These are phyloP conservation scores for Eucalyptus paniculata DNA, from an alignment of 345 rosid species.

Conservation along the genomic window DNA sequence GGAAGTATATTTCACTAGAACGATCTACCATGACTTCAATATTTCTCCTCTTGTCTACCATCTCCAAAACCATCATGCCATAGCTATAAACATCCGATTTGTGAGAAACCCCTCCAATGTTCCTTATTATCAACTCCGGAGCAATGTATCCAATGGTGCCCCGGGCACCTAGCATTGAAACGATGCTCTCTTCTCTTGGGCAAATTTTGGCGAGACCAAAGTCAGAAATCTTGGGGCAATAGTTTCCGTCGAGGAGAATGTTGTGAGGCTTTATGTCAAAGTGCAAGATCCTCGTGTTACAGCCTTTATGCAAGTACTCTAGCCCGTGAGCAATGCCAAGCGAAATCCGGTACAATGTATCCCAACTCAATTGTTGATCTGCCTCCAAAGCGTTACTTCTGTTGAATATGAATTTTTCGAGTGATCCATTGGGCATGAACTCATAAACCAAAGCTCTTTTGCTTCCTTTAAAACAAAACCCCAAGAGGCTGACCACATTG, in stretches of 20 bases:
- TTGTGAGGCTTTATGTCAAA: conserved; percentile 79
- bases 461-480: conserved; percentile 8
- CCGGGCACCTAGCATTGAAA: too few relatives aligned
- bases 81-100: too few relatives aligned
- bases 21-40: too few relatives aligned
- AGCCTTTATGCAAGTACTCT: conserved; percentile 29
- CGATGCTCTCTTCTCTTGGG: neutral
- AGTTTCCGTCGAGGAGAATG: conserved; percentile 63
- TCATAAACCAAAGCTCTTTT: conserved; percentile 17
- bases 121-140: too few relatives aligned
- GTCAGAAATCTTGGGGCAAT: conserved; percentile 80
- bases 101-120: too few relatives aligned
- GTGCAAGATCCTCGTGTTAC: conserved; percentile 22
- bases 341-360: conserved; percentile 13
- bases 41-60: too few relatives aligned
- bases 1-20: too few relatives aligned
- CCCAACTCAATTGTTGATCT: conserved; percentile 1
- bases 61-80: too few relatives aligned
- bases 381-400: neutral
- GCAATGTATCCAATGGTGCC: too few relatives aligned
- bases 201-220: conserved; percentile 56
- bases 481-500: conserved; percentile 5
- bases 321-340: conserved; percentile 42
- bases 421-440: conserved; percentile 24
- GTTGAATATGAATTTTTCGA: conserved; percentile 10